Base-by-base conservation (phyloP, 1,284 basidiomycete species). In the Lentinus polychrous region DNA sequence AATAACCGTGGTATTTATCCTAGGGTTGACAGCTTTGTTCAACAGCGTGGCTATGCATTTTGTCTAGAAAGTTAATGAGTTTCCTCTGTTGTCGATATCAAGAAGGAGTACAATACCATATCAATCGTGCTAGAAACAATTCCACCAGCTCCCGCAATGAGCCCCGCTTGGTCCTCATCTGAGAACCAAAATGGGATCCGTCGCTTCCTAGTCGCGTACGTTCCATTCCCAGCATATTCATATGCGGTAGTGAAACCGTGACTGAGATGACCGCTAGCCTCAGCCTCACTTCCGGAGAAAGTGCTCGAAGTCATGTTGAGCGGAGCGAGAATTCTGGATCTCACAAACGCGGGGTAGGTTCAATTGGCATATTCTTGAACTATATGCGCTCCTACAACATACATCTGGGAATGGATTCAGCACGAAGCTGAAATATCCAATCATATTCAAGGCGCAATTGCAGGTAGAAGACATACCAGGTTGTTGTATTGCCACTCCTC, bases 301-400 rank as follows among this genome's bases (percentile, higher is more conserved):
- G 73, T 74, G 0, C 74, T 68, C 0, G 66, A 58, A 0, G 64
- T 58, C 74, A 78, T 75, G 33, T 66, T 66, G 7, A 74, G 63
- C 0, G 72, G 72, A 5, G 55, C 47, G 52, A 74, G 72, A 1
- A 78, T 62, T 36, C 72, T 63, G 33, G 69, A 52, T 10, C 57
- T 41, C 48, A 76, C 63, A 50, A 72, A 77, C 0, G 66, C 61
- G 35, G 66, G 65, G 49, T 68, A 71, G 2, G 60, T 34, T 37
- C 49, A 55, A 8, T 54, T 58, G 1, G 66, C 46, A 34, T 65
- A 68, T 32, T 50, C 62, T 3, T 56, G 49, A 18, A 71, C 48
- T 2, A 72, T 52, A 32, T 65, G 57, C 0, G 62, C 49, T 1
- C 51, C 61, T 0, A 63, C 53, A 27, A 60, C 56, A 46, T 60